Evolutionary conservation across 306 rosid species (phyloP), one percentile per base, ranked within the genome.

Genomic region (Corylus avellana): DNA sequence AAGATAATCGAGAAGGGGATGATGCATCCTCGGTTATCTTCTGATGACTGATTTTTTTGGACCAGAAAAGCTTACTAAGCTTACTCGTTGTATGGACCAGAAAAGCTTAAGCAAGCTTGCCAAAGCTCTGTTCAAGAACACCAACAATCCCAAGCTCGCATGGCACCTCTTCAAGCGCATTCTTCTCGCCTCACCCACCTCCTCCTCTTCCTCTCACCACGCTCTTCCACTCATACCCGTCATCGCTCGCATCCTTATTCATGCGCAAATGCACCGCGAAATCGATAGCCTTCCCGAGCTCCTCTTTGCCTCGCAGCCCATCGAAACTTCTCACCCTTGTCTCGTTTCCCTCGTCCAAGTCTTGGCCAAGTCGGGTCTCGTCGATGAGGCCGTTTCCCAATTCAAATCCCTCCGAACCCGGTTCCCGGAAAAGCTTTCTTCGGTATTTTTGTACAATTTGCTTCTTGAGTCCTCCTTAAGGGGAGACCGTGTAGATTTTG

Each of bases 101-200:
- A 32, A 5, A 20, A n/a, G 25, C 62, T n/a, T n/a, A 56, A 56
- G 62, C 5, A 82, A 63, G 58, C 79, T 94, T 20, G 16, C 77
- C 54, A 83, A 85, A 81, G 85, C 90, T 39, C 75, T 94, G 51
- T 44, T 81, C 76, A 80, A 84, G 53, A 94, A 91, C 89, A 66
- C 70, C 62, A 57, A 75, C 84, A 89, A 89, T 66, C 98, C 98
- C 2, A 86, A 69, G 71, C 73, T 95, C 7, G 98, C 98, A 85
- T 95, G 97, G 92, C 85, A 84, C 53, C 87, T 94, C 78, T 88
- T 90, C 85, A 90, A 91, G 78, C 92, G 91, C 75, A 72, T 90
- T 8, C 75, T 91, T 37, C 86, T 94, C 74, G 84, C 91, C 0
- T 84, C 92, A 59, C 46, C 78, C 51, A 20, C 83, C 10, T 76